Evolutionary conservation across 495 filamentous ascomycete genomes (phyloP).

Genomic region (Neurospora sp.): DNA sequence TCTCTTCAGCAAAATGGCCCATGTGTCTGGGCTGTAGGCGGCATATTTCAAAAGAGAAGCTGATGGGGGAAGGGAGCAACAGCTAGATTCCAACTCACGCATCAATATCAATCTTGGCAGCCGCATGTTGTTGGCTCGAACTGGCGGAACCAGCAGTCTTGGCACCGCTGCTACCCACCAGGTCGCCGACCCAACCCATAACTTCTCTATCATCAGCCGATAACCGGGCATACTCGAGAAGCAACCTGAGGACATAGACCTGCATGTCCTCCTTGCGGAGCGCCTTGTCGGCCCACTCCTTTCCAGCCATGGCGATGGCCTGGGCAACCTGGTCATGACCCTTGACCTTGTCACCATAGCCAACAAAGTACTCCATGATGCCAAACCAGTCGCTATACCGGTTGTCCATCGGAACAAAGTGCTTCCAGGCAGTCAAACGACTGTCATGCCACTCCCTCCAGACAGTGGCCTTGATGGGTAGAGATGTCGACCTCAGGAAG

Average conservation of each 20-base stretch:
- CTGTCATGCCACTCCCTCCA: slow-evolving; percentile 71
- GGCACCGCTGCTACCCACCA: slow-evolving; percentile 6
- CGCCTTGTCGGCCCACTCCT: slow-evolving; percentile 60
- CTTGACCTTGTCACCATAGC: slow-evolving; percentile 28
- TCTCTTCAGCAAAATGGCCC: not conserved
- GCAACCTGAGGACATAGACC: slow-evolving; percentile 55
- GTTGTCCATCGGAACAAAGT: slow-evolving; percentile 82
- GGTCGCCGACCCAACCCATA: slow-evolving; percentile 54
- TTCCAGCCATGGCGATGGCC: slow-evolving; percentile 51
- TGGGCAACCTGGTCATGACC: slow-evolving; percentile 33
- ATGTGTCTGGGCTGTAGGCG: not conserved
- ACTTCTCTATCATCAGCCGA: slow-evolving; percentile 54
- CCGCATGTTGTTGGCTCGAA: not conserved
- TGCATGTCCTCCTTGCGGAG: slow-evolving; percentile 63
- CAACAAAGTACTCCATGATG: slow-evolving; percentile 72
- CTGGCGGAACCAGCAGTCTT: not conserved
- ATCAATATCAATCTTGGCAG: not conserved
- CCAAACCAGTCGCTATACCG: slow-evolving; percentile 65
- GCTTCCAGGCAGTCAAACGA: slow-evolving; percentile 57
- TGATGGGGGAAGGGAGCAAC: not conserved
- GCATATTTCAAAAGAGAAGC: not conserved
- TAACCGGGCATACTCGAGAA: slow-evolving; percentile 63
- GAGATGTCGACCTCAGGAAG: slow-evolving; percentile 51
- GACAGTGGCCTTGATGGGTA: slow-evolving; percentile 63
- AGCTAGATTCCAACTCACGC: not conserved